phyloP scores from a whole-genome alignment of 768 basidiomycete genomes.

The Leccinum barrowsii region DNA sequence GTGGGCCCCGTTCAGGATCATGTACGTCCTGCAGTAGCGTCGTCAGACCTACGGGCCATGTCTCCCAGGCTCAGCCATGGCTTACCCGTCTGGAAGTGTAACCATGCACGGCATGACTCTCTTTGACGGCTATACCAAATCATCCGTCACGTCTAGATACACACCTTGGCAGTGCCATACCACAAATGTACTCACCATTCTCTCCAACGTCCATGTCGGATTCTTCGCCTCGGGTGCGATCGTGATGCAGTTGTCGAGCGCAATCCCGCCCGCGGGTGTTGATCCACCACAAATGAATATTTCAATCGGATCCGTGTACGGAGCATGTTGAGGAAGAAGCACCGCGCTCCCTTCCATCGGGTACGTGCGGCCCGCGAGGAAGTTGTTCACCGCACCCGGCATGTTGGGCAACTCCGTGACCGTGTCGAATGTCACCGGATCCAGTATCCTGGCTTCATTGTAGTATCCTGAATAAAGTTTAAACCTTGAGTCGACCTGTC shows the following conservation, averaged over 20 bases:
- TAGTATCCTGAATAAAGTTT: slow-evolving; percentile 53
- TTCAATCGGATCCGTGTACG: slow-evolving; percentile 54
- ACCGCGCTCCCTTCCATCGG: slow-evolving; percentile 72
- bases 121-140: slow-evolving; percentile 48
- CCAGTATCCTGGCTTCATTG: slow-evolving; percentile 76
- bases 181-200: slow-evolving; percentile 55
- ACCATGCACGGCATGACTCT: slow-evolving; percentile 79
- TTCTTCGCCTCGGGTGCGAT: slow-evolving; percentile 63
- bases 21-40: slow-evolving; percentile 54
- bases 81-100: slow-evolving; percentile 48
- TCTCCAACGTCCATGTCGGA: slow-evolving; percentile 67
- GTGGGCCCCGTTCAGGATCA: slow-evolving; percentile 33
- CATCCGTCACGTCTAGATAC: not conserved
- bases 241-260: slow-evolving; percentile 67
- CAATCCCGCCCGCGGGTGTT: slow-evolving; percentile 45
- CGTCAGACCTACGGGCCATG: not conserved
- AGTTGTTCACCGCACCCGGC: slow-evolving; percentile 69
- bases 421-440: slow-evolving; percentile 64
- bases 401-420: slow-evolving; percentile 61
- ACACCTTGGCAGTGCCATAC: not conserved
- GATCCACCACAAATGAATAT: slow-evolving; percentile 78
- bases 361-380: slow-evolving; percentile 72
- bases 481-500: not conserved
- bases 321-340: slow-evolving; percentile 23
- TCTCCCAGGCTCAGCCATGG: too few relatives aligned